phyloP scores from a whole-genome alignment of 2,329 filamentous ascomycete genomes.

The Penicillium sp. region DNA sequence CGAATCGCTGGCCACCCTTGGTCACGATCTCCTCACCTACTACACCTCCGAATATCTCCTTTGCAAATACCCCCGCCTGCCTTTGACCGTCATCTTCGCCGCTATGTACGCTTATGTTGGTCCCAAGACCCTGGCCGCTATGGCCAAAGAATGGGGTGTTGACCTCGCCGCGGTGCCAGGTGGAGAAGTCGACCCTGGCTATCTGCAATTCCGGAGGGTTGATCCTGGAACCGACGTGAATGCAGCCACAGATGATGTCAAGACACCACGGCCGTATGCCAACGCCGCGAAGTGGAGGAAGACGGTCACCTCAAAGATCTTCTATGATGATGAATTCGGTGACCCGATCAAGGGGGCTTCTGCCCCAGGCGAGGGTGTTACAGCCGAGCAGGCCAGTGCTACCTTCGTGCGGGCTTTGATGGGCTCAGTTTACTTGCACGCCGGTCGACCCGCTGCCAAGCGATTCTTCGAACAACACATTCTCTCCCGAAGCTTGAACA shows the following conservation, averaged over 20 bases:
- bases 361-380: slow-evolving; percentile 37
- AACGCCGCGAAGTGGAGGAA: slow-evolving; percentile 63
- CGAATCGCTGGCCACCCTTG: slow-evolving; percentile 74
- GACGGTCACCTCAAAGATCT: slow-evolving; percentile 72
- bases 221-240: slow-evolving; percentile 45
- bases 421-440: slow-evolving; percentile 82
- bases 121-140: slow-evolving; percentile 67
- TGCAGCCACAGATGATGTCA: slow-evolving; percentile 24
- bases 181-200: slow-evolving; percentile 84
- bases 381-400: slow-evolving; percentile 63
- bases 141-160: slow-evolving; percentile 87
- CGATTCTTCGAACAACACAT: slow-evolving; percentile 83
- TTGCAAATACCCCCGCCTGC: slow-evolving; percentile 86
- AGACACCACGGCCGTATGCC: slow-evolving; percentile 46
- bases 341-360: slow-evolving; percentile 50
- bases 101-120: slow-evolving; percentile 84
- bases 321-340: slow-evolving; percentile 84
- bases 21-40: slow-evolving; percentile 80
- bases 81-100: slow-evolving; percentile 82
- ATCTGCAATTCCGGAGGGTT: slow-evolving; percentile 72
- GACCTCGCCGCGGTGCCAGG: slow-evolving; percentile 85
- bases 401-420: slow-evolving; percentile 81
- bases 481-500: slow-evolving; percentile 73
- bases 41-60: slow-evolving; percentile 86
- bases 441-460: slow-evolving; percentile 75